Percentiles rank a stretch among this genome's conserved stretches.
Evolutionary conservation across 257 asterid species (phyloP).

Genomic region (Solanum virginianum): DNA sequence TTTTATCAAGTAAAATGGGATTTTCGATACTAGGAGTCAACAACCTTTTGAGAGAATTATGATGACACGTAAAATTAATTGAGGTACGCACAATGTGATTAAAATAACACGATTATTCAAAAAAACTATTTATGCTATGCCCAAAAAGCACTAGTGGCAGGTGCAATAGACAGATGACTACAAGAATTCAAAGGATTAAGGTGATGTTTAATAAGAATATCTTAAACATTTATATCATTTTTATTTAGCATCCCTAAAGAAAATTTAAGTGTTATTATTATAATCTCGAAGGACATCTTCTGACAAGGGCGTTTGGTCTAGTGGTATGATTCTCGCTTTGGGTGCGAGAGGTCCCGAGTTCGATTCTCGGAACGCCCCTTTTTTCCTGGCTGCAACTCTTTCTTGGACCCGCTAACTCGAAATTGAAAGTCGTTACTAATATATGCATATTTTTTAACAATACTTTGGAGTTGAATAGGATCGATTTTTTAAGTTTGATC

Average conservation of each 20-base stretch:
- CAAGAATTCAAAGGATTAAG: no score
- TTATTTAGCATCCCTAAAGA: background rate
- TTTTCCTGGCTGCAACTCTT: no score
- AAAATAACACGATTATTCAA: no score
- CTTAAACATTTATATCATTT: background rate
- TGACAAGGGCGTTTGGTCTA: slow-evolving; percentile 67
- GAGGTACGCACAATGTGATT: background rate
- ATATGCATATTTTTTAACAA: background rate
- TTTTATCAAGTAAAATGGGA: no score
- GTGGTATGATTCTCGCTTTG: slow-evolving; percentile 86
- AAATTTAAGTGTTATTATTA: background rate
- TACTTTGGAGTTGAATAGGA: background rate
- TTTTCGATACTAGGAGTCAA: no score
- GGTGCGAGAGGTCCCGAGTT: slow-evolving; percentile 86
- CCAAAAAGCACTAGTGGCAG: background rate
- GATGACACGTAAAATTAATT: background rate
- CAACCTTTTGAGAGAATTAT: background rate
- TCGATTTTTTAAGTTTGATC: no score
- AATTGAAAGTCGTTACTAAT: no score
- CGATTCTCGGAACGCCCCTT: slow-evolving; percentile 85
- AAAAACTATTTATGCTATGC: background rate
- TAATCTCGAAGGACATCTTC: accelerated
- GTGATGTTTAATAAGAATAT: background rate
- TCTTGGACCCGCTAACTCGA: no score
- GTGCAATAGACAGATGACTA: background rate